phyloP scores from a whole-genome alignment of 2,329 filamentous ascomycete species.

The Paraconiothyrium brasiliense region DNA sequence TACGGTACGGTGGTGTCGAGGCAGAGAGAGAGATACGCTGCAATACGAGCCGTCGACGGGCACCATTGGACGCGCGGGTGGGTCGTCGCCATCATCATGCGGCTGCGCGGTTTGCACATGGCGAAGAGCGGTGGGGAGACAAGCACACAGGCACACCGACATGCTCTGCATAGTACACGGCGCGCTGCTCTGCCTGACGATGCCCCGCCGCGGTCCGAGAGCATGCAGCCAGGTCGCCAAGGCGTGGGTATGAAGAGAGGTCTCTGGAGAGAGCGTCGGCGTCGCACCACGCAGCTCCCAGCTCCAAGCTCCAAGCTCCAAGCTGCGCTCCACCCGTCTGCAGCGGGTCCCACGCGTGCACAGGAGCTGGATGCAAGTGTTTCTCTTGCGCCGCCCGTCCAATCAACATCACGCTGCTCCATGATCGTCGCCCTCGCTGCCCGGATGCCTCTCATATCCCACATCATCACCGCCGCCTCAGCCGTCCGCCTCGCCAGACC shows the following conservation, averaged over 20 bases:
- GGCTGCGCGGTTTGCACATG: conserved; percentile 42
- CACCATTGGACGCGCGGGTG: conserved; percentile 16
- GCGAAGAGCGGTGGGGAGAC: conserved; percentile 31
- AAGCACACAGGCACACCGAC: conserved; percentile 34
- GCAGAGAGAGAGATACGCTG: neutral
- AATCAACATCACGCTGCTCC: conserved; percentile 11
- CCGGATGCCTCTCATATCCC: too few species aligned
- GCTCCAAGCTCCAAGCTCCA: too few species aligned
- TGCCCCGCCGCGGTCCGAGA: conserved; percentile 33
- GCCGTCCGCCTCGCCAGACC: neutral
- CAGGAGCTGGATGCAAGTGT: conserved; percentile 2
- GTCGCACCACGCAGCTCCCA: conserved; percentile 7
- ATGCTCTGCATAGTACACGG: neutral
- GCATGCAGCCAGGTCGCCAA: conserved; percentile 18
- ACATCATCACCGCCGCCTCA: neutral
- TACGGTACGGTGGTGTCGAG: neutral
- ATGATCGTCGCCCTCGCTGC: too few species aligned
- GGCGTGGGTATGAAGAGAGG: too few species aligned
- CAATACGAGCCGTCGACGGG: neutral
- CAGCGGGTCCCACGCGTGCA: neutral
- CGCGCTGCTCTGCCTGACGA: neutral
- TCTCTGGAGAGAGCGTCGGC: neutral
- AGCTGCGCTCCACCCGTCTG: conserved; percentile 1
- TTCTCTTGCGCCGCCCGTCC: conserved; percentile 1
- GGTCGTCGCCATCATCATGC: conserved; percentile 32